These are phyloP conservation scores for Syzygium malaccense DNA, from an alignment of 441 rosid genomes.

Conservation along the genomic window DNA sequence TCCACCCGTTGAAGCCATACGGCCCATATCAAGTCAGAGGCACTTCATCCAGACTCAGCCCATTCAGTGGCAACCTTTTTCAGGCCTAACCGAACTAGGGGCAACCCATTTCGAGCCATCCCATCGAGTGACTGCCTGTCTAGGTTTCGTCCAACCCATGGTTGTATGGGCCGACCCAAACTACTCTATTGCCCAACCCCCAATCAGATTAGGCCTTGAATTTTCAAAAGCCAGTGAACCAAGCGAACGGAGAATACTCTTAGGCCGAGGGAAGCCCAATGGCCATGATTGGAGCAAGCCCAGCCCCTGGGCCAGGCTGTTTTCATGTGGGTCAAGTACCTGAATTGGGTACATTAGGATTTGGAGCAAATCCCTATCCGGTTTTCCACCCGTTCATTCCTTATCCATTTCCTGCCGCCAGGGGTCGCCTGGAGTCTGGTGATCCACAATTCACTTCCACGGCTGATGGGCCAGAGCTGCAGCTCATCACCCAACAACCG, in stretches of 20 bases:
- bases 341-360: background rate
- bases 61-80: background rate
- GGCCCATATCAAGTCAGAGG: background rate
- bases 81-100: background rate
- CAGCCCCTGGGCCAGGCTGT: too few species aligned
- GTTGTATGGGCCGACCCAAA: background rate
- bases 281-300: too few species aligned
- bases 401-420: fast-evolving
- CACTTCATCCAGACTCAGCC: background rate
- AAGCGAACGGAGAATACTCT: too few species aligned
- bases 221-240: too few species aligned
- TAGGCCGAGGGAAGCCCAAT: too few species aligned
- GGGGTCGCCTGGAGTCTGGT: background rate
- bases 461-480: fast-evolving
- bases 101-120: background rate
- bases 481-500: background rate
- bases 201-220: too few species aligned
- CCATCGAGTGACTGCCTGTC: background rate
- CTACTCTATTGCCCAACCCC: too few species aligned
- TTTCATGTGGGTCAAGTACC: background rate
- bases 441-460: too few species aligned
- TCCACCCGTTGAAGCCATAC: background rate
- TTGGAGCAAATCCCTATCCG: background rate
- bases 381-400: background rate
- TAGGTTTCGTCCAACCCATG: background rate